phyloP scores from a whole-genome alignment of 2,329 filamentous ascomycete genomes.

The Endoconidiophora laricicola region DNA sequence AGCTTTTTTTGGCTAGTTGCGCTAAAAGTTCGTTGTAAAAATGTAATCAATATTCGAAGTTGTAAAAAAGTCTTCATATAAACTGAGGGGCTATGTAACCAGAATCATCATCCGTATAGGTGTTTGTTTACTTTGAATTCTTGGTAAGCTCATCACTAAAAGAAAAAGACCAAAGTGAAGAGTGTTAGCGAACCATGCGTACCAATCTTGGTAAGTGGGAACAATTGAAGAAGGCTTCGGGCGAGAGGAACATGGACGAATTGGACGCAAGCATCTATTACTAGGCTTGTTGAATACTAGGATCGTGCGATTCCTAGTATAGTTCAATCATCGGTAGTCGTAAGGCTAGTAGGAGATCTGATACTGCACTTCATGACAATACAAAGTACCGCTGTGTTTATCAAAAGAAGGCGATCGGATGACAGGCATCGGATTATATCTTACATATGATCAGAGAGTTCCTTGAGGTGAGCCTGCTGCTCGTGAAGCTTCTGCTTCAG shows the following conservation, averaged over 20 bases:
- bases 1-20: no score
- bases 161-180: neutral
- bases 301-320: no score
- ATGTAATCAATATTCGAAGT: no score
- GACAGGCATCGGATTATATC: slow-evolving; percentile 17
- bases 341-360: neutral
- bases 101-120: no score
- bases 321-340: no score
- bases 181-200: neutral
- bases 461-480: slow-evolving; percentile 69
- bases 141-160: slow-evolving; percentile 61
- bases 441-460: slow-evolving; percentile 77
- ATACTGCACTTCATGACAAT: no score
- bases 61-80: no score
- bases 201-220: neutral
- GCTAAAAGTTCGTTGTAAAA: no score
- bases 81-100: no score
- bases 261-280: neutral
- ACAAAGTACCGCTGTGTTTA: neutral
- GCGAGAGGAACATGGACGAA: neutral
- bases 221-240: neutral
- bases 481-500: slow-evolving; percentile 58
- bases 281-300: no score
- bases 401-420: neutral
- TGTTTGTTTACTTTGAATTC: slow-evolving; percentile 37